Evolutionary conservation across 1,284 basidiomycete genomes (phyloP).

Genomic region (Leccinum colubrinum): DNA sequence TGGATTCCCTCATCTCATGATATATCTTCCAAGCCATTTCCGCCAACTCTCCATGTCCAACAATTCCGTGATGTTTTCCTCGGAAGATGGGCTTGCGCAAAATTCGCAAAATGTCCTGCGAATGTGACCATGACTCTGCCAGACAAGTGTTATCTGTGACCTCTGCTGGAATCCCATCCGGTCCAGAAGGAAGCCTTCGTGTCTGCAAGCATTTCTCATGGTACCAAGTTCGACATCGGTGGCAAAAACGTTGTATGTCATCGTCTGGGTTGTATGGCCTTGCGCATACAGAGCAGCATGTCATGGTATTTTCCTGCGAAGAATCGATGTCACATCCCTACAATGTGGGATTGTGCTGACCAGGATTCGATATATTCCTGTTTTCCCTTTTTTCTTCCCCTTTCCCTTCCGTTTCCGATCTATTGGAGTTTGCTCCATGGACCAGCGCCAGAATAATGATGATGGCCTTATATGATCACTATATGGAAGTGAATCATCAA

Average conservation of each 20-base stretch:
- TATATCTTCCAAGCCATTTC: background rate
- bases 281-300: background rate
- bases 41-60: background rate
- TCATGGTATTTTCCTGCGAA: background rate
- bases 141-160: background rate
- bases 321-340: no score
- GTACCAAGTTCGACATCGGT: background rate
- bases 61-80: background rate
- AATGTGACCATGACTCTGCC: background rate
- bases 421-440: no score
- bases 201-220: background rate
- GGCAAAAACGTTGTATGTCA: background rate
- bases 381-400: no score
- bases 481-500: background rate
- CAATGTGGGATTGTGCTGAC: no score
- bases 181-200: background rate
- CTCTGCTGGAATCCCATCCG: background rate
- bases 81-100: background rate
- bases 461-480: no score
- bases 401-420: no score
- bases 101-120: background rate
- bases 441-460: no score
- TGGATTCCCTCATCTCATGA: no score
- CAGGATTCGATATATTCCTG: no score
- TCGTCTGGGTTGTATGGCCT: slow-evolving; percentile 1